Percentiles rank a stretch among this genome's conserved stretches.
Conservation (phyloP, 2,329 filamentous ascomycete genomes). For the Ramichloridium luteum region DNA sequence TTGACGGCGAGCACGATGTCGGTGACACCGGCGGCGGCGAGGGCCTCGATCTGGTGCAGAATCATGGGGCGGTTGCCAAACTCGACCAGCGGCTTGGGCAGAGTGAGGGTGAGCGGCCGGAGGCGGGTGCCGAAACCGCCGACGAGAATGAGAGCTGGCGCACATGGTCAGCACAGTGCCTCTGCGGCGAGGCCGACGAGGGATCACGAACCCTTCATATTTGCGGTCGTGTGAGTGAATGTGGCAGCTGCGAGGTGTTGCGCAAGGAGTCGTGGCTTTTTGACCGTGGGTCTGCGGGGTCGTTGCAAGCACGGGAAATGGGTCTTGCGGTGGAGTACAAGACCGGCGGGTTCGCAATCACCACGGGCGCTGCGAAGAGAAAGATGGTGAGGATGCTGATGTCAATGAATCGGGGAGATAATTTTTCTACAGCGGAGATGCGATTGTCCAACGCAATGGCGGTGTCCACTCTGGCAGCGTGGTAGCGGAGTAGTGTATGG, state of each 20-base stretch:
- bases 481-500: no score
- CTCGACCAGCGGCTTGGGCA: slow-evolving; percentile 94
- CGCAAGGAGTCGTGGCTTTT: no score
- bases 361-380: no score
- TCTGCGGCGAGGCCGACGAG: slow-evolving; percentile 2
- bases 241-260: slow-evolving; percentile 7
- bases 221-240: slow-evolving; percentile 2
- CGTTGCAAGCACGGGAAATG: slow-evolving; percentile 7
- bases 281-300: no score
- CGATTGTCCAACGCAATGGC: no score
- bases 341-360: no score
- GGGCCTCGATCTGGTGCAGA: slow-evolving; percentile 88
- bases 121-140: slow-evolving; percentile 98
- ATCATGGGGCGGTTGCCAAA: slow-evolving; percentile 99
- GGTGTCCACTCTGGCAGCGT: no score
- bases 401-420: no score
- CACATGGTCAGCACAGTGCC: slow-evolving; percentile 1
- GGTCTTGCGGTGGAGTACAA: slow-evolving; percentile 27
- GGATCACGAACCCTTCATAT: slow-evolving; percentile 14
- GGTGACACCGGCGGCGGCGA: slow-evolving; percentile 86
- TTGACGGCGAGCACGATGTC: slow-evolving; percentile 98
- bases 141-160: slow-evolving; percentile 90
- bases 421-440: no score
- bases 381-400: no score
- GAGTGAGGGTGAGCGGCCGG: slow-evolving; percentile 88